Evolutionary conservation across 73 alveolate species (phyloP), one percentile per base, ranked within the genome.

Genomic region (Blepharisma stoltei): DNA sequence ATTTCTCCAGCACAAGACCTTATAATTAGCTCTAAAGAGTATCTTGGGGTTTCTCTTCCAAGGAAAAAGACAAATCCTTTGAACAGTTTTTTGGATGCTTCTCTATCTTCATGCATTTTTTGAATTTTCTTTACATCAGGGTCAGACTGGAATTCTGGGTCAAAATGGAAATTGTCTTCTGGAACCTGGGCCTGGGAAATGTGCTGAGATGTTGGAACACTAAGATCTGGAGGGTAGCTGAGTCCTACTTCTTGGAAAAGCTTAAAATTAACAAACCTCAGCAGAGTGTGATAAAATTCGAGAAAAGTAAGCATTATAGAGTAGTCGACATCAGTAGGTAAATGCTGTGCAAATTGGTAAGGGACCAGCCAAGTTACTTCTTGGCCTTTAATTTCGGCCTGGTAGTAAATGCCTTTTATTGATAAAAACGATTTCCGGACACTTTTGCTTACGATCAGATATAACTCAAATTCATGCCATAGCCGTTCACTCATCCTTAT

Each of bases 321-420:
- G 85, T 94, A 96, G 83, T 96, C 99, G 7, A 96, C 94, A 76
- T 92, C 97, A 75, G 83, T 84, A 9, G 96, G 95, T 32, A 89
- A 75, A 69, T 85, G 92, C 88, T 94, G 98, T 21, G 98, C 86
- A 80, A 87, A 93, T 81, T 89, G 93, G 82, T 92, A 96, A 44
- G 99, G 99, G 7, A 89, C 88, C 68, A 96, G 77, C 99, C 99
- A 96, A 0, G 98, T 93, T 65, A 96, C 92, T 6, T 78, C 54
- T 79, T 89, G 93, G 43, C 98, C 98, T 90, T 86, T 81, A 14
- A 96, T 94, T 81, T 94, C 98, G 5, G 90, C 97, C 87, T 93
- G 94, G 70, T 89, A 86, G 92, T 96, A 96, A 76, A 94, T 94
- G 54, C 99, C 99, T 86, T 96, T 96, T 47, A 96, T 90, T 46